These are phyloP conservation scores for Saxophila tyrrhenica DNA, from an alignment of 495 filamentous ascomycete genomes.

Conservation along the genomic window DNA sequence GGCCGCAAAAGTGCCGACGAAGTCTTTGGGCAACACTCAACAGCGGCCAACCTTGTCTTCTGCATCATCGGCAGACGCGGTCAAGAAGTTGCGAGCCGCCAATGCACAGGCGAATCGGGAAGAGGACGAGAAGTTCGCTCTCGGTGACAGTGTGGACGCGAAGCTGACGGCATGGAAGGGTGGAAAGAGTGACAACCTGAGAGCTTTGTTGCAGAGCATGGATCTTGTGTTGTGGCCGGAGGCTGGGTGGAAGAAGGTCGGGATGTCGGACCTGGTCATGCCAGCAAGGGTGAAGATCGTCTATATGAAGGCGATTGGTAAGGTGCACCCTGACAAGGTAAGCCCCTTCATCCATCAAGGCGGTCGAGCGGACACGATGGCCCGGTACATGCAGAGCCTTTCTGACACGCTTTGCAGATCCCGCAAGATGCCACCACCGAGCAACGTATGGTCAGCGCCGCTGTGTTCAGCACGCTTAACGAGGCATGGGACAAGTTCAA, in stretches of 20 bases:
- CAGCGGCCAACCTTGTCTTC: slow-evolving; percentile 28
- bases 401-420: slow-evolving; percentile 43
- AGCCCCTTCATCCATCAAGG: slow-evolving; percentile 19
- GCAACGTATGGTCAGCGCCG: slow-evolving; percentile 80
- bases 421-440: slow-evolving; percentile 83
- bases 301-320: slow-evolving; percentile 98
- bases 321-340: slow-evolving; percentile 98
- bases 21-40: slow-evolving; percentile 12
- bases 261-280: slow-evolving; percentile 80
- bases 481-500: slow-evolving; percentile 99
- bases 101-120: slow-evolving; percentile 72
- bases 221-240: slow-evolving; percentile 85
- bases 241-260: slow-evolving; percentile 92
- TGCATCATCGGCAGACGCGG: slow-evolving; percentile 43
- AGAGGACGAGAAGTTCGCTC: slow-evolving; percentile 84
- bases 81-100: slow-evolving; percentile 64
- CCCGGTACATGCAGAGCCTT: background rate
- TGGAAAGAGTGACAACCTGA: slow-evolving; percentile 83
- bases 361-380: no score
- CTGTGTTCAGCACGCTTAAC: slow-evolving; percentile 86
- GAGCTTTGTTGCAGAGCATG: slow-evolving; percentile 76
- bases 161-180: slow-evolving; percentile 67
- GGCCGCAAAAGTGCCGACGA: slow-evolving; percentile 15
- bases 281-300: slow-evolving; percentile 87
- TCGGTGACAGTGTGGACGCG: slow-evolving; percentile 73